A percentile compares a stretch with the other conserved stretches of the same genome.
These are phyloP conservation scores for Passiflora organensis DNA, from an alignment of 345 rosid genomes.

Conservation along the genomic window DNA sequence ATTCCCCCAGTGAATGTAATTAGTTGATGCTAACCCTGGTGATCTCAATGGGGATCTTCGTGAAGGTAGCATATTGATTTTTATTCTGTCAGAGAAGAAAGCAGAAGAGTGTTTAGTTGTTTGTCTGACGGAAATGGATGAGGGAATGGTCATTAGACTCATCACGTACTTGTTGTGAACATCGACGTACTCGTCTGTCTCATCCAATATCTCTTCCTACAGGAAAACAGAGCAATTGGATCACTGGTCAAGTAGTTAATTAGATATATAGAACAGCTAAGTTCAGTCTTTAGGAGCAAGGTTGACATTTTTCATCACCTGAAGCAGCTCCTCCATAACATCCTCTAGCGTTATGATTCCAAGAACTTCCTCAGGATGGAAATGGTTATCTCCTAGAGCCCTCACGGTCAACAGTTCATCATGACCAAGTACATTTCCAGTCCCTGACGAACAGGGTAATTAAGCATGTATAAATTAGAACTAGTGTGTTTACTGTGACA, in stretches of 20 bases:
- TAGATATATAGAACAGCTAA: not conserved
- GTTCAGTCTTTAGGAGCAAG: too few relatives aligned
- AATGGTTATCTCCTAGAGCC: too few relatives aligned
- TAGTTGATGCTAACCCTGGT: constrained; percentile 19
- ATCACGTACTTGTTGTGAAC: constrained; percentile 60
- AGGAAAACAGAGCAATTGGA: not conserved
- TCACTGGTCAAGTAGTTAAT: too few relatives aligned
- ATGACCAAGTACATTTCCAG: too few relatives aligned
- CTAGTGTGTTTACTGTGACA: too few relatives aligned
- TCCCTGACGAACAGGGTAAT: too few relatives aligned
- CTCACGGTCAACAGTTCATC: too few relatives aligned
- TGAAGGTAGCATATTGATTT: constrained; percentile 41
- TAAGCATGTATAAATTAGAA: too few relatives aligned
- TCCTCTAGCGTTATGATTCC: constrained; percentile 91
- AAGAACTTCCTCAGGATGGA: constrained; percentile 57
- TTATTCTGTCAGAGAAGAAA: constrained; percentile 32
- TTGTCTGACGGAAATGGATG: not conserved
- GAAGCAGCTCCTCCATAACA: constrained; percentile 82
- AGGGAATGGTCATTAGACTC: too few relatives aligned
- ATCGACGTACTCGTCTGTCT: constrained; percentile 61
- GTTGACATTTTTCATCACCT: constrained; percentile 25
- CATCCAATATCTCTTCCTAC: constrained; percentile 77
- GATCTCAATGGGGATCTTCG: constrained; percentile 36
- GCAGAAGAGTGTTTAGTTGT: not conserved
- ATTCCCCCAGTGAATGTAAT: constrained; percentile 24